Evolutionary conservation across 192 early-diverging fungal genomes (phyloP).

Genomic region (Dimargaris xerosporica): DNA sequence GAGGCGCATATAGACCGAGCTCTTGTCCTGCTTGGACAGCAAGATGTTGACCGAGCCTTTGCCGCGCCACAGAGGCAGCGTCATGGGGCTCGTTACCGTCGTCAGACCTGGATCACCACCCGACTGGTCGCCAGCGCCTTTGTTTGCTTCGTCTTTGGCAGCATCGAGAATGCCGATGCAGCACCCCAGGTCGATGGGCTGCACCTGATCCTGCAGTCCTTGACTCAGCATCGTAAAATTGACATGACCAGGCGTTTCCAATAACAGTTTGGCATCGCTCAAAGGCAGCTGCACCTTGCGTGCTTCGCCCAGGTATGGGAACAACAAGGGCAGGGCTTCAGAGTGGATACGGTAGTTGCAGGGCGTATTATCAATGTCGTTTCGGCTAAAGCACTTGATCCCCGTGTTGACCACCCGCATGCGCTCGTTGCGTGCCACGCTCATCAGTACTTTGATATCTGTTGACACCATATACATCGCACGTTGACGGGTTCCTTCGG

Average conservation of each 20-base stretch:
- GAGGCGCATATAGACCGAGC: slow-evolving; percentile 33
- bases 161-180: slow-evolving; percentile 42
- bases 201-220: slow-evolving; percentile 23
- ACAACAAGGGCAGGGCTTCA: slow-evolving; percentile 49
- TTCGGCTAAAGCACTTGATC: slow-evolving; percentile 70
- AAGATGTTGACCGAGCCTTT: slow-evolving; percentile 55
- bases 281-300: slow-evolving; percentile 30
- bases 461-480: slow-evolving; percentile 75
- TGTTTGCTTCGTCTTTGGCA: slow-evolving; percentile 16
- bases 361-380: slow-evolving; percentile 36
- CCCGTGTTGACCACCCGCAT: slow-evolving; percentile 84
- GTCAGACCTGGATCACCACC: no score
- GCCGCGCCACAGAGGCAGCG: slow-evolving; percentile 58
- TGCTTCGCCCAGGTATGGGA: slow-evolving; percentile 28
- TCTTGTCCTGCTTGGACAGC: slow-evolving; percentile 56
- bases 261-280: slow-evolving; percentile 29
- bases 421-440: slow-evolving; percentile 37
- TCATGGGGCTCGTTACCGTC: slow-evolving; percentile 26
- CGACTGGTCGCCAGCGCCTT: no score
- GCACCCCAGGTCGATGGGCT: slow-evolving; percentile 27
- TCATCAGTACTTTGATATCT: slow-evolving; percentile 59
- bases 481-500: slow-evolving; percentile 45
- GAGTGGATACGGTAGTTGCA: slow-evolving; percentile 51
- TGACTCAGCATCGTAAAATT: slow-evolving; percentile 28
- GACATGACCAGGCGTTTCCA: slow-evolving; percentile 35